These are phyloP conservation scores for Phytophthora europaea DNA, from an alignment of 352 stramenopile genomes.

Conservation along the genomic window DNA sequence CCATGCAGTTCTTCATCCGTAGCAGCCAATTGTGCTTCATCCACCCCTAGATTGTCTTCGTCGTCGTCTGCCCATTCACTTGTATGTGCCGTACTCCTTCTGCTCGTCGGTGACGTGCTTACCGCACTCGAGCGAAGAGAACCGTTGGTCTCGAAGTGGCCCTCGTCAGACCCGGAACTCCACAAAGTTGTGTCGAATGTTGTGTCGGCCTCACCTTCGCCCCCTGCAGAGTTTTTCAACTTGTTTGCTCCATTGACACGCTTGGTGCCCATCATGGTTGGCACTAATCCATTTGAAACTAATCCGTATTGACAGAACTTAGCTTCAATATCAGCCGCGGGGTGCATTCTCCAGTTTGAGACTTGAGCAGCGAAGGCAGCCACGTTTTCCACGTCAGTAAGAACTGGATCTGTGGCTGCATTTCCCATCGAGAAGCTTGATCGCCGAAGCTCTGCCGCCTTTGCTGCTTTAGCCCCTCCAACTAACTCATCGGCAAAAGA, in stretches of 20 bases:
- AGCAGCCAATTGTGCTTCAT: neutral
- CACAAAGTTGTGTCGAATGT: conserved; percentile 25
- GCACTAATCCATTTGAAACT: neutral
- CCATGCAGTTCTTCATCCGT: neutral
- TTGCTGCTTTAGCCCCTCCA: conserved; percentile 3
- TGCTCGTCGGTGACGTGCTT: conserved; percentile 8
- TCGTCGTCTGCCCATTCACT: neutral
- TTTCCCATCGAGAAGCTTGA: conserved; percentile 16
- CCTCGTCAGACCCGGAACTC: conserved; percentile 11
- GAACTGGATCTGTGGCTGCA: neutral
- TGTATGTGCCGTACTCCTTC: neutral
- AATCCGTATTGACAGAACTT: conserved; percentile 5
- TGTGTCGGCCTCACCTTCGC: conserved; percentile 11
- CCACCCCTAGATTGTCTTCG: neutral
- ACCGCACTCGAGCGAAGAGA: neutral
- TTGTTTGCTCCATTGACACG: conserved; percentile 13
- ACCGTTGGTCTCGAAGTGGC: neutral
- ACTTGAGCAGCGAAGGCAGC: conserved; percentile 32
- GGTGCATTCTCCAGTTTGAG: conserved; percentile 27
- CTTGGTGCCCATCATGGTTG: neutral
- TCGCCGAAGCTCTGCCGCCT: conserved; percentile 22
- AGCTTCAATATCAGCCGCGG: neutral
- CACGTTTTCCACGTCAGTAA: conserved; percentile 19
- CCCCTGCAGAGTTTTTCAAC: conserved; percentile 6
- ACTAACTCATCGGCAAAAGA: neutral